phyloP scores from a whole-genome alignment of 768 basidiomycete genomes.

The Leccinum subtestaceum region DNA sequence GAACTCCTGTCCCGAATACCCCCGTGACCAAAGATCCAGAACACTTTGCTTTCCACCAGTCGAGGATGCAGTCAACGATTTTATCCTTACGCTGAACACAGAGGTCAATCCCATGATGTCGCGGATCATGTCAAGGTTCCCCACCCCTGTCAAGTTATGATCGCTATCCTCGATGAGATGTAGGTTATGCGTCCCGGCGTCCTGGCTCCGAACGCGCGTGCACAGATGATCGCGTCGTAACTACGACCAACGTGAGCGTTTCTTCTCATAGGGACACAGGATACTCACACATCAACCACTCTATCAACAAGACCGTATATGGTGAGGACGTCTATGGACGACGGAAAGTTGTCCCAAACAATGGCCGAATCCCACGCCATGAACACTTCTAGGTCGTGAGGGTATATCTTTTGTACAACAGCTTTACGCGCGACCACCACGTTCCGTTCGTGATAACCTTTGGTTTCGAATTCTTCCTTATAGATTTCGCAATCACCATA shows the following conservation, averaged over 20 bases:
- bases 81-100: constrained; percentile 54
- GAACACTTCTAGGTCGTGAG: constrained; percentile 61
- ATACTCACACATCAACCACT: constrained; percentile 65
- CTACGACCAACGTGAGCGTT: constrained; percentile 34
- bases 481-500: constrained; percentile 36
- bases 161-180: constrained; percentile 71
- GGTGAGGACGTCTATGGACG: constrained; percentile 61
- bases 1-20: constrained; percentile 57
- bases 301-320: constrained; percentile 72
- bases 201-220: constrained; percentile 54
- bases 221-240: constrained; percentile 71
- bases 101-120: constrained; percentile 2
- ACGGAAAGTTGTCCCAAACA: constrained; percentile 69
- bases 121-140: constrained; percentile 9
- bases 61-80: constrained; percentile 61
- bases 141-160: constrained; percentile 70
- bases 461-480: constrained; percentile 48
- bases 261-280: neutral
- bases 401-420: constrained; percentile 51
- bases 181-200: constrained; percentile 65
- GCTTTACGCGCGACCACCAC: constrained; percentile 64
- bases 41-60: constrained; percentile 58
- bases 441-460: constrained; percentile 65
- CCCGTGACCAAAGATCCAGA: constrained; percentile 55
- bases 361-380: constrained; percentile 62